Evolutionary conservation across 2,329 filamentous ascomycete species (phyloP), one percentile per base, ranked within the genome.

Genomic region (Talaromyces sp.): DNA sequence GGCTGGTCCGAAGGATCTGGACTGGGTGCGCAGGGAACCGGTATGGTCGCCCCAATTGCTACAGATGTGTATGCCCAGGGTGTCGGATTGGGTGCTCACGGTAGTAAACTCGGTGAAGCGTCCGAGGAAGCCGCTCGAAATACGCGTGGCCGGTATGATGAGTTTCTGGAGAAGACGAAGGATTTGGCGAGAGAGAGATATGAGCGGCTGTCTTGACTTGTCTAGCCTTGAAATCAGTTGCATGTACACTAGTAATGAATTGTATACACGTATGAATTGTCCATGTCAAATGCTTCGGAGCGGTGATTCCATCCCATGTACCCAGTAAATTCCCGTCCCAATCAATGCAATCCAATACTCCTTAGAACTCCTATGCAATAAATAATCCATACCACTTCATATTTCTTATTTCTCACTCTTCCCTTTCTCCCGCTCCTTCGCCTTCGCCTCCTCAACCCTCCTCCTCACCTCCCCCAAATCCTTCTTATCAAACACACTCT

Each of bases 1-100:
- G 78, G 78, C 17, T 80, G 78, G 75, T 74, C 73, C 1, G 75
- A 72, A 4, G 78, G 78, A 0, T 70, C 75, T 53, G 78, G 78
- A 1, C 69, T 80, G 9, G 78, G 78, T 40, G 78, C 77, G 4
- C 72, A 78, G 61, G 77, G 78, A 1, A 77, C 75, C 1, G 78
- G 78, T 19, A 75, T 78, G 64, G 77, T 74, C 0, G 75, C 72
- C 2, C 77, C 77, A 0, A 77, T 80, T 55, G 68, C 73, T 11
- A 78, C 77, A 5, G 76, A 80, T 37, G 68, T 80, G 10, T 80
- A 80, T 62, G 77, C 74, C 4, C 76, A 78, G 56, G 78, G 78
- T 22, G 78, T 80, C 1, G 78, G 78, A 3, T 61, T 80, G 35
- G 78, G 78, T 6, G 78, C 78, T 1, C 74, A 79, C 52, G 78